Evolutionary conservation across 352 stramenopile species (phyloP).

Genomic region (Phytophthora agathidicida): DNA sequence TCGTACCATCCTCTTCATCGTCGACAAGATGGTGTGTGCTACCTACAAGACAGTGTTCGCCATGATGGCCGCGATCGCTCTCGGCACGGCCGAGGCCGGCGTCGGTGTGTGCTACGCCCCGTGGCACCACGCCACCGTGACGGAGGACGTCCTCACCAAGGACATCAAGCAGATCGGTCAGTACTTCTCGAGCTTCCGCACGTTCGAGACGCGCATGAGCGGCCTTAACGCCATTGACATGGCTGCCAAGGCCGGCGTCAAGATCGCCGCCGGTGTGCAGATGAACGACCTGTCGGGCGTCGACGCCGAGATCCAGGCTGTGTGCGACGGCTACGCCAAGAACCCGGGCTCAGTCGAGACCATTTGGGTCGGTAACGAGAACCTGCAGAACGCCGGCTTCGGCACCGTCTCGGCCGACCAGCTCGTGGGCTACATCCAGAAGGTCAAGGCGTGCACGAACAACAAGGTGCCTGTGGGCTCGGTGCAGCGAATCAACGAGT

Average conservation of each 20-base stretch:
- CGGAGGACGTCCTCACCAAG: conserved; percentile 27
- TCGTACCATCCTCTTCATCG: background rate
- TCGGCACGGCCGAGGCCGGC: conserved; percentile 15
- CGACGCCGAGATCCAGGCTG: conserved; percentile 64
- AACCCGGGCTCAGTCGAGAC: conserved; percentile 48
- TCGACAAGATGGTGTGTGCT: conserved; percentile 41
- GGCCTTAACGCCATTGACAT: conserved; percentile 55
- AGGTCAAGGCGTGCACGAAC: conserved; percentile 59
- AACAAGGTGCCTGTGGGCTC: conserved; percentile 56
- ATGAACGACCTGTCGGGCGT: conserved; percentile 47
- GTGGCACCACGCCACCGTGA: conserved; percentile 56
- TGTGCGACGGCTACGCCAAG: conserved; percentile 49
- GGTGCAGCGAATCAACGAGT: conserved; percentile 78
- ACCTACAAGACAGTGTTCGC: conserved; percentile 46
- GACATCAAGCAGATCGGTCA: conserved; percentile 44
- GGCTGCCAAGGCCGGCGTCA: conserved; percentile 44
- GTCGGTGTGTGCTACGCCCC: conserved; percentile 64
- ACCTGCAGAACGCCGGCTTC: conserved; percentile 61
- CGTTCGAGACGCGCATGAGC: conserved; percentile 68
- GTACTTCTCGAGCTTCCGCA: conserved; percentile 70
- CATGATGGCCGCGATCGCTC: conserved; percentile 31
- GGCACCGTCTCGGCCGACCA: conserved; percentile 41
- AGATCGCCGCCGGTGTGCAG: conserved; percentile 70
- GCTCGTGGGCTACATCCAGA: conserved; percentile 57
- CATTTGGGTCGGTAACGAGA: conserved; percentile 81